Conservation (phyloP, 192 early-diverging fungal genomes). For the Backusella psychrophila region DNA sequence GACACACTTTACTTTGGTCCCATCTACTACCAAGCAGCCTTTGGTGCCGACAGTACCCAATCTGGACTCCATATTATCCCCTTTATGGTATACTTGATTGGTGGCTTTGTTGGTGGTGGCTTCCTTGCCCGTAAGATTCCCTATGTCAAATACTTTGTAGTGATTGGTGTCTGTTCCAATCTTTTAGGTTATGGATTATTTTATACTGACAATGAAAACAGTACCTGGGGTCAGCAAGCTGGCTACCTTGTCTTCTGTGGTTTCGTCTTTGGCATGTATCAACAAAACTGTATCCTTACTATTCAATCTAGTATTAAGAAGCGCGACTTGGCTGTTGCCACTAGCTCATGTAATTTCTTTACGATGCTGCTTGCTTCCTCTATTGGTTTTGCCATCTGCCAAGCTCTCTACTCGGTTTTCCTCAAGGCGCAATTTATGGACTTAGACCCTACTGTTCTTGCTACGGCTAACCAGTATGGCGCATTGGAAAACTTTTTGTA, state of each 20-base stretch:
- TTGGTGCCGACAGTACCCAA: conserved; percentile 47
- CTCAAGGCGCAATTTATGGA: not conserved
- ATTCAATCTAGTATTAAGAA: conserved; percentile 41
- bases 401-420: conserved; percentile 3
- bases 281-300: conserved; percentile 50
- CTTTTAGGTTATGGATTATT: conserved; percentile 56
- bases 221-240: conserved; percentile 46
- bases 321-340: conserved; percentile 49
- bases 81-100: conserved; percentile 51
- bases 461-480: not conserved
- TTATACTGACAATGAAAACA: conserved; percentile 48
- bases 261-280: conserved; percentile 48
- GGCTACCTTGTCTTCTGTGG: conserved; percentile 51
- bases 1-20: conserved; percentile 64
- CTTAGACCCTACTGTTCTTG: not conserved
- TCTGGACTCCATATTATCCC: conserved; percentile 66
- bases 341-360: conserved; percentile 34
- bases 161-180: conserved; percentile 51
- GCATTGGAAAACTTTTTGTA: conserved; percentile 15
- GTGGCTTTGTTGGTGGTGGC: conserved; percentile 54
- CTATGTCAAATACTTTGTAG: conserved; percentile 44
- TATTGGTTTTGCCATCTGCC: conserved; percentile 29
- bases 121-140: conserved; percentile 55
- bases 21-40: conserved; percentile 62
- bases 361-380: conserved; percentile 24